Evolutionary conservation across 23 red algal genomes (phyloP), one percentile per base, ranked within the genome.

Genomic region (Cyanidioschyzon merolae): DNA sequence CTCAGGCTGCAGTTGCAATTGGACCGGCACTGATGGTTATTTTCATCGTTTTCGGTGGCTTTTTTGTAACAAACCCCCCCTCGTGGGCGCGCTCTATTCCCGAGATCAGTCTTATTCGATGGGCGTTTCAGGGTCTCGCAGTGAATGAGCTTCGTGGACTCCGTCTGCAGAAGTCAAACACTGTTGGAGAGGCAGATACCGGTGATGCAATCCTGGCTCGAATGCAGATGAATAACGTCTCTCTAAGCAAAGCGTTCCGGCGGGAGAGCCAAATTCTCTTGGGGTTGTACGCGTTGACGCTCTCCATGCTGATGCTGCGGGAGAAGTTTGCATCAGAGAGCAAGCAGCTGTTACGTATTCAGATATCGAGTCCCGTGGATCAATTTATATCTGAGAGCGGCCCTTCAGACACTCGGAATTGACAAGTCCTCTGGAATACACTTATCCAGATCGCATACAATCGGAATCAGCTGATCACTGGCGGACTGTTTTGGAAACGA

Each of bases 21-120:
- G 90, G 90, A 39, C 90, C 90, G 38, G 83, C 83, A 1, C 78
- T 71, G 34, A 87, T 95, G 77, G 83, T 89, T 34, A 71, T 95
- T 1, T 87, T 89, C 57, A 89, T 89, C 63, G 82, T 95, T 21
- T 95, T 95, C 76, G 90, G 90, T 25, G 90, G 90, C 57, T 41
- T 85, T 0, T 95, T 76, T 37, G 77, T 95, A 76, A 89, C 80
- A 1, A 86, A 76, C 68, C 85, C 88, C 24, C 90, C 90, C 1
- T 41, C 50, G 7, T 83, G 79, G 83, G 80, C 83, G 29, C 57
- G 63, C 15, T 85, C 85, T 81, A 58, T 95, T 34, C 90, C 90
- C 1, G 80, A 83, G 32, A 84, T 95, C 67, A 89, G 85, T 1
- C 57, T 95, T 36, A 95, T 95, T 58, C 87, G 87, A 39, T 84